Conservation (phyloP, 1,284 basidiomycete species). For the Ganoderma sinense region DNA sequence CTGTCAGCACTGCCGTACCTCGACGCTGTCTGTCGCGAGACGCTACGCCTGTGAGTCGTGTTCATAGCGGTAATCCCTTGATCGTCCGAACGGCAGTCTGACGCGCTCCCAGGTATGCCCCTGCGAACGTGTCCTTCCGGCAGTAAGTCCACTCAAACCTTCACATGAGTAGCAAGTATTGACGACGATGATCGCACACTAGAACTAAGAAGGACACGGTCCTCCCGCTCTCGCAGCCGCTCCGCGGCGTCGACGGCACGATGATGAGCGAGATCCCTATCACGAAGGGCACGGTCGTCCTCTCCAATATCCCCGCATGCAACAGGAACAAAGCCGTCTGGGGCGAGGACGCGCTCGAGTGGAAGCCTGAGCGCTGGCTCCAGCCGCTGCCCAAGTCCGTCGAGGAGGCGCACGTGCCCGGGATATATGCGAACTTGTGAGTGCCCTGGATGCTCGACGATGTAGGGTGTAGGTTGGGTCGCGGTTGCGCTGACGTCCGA, state of each 20-base stretch:
- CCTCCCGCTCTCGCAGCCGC: constrained; percentile 34
- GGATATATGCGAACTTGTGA: constrained; percentile 35
- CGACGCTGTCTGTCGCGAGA: constrained; percentile 29
- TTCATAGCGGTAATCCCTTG: too few relatives aligned
- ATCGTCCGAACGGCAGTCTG: too few relatives aligned
- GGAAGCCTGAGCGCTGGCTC: constrained; percentile 48
- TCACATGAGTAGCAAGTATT: background rate
- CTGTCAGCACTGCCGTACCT: constrained; percentile 22
- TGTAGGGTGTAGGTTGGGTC: background rate
- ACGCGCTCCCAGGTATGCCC: background rate
- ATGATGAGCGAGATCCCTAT: constrained; percentile 46
- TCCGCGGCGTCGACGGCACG: constrained; percentile 34
- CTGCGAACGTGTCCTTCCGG: background rate
- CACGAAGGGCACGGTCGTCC: constrained; percentile 48
- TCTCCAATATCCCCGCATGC: constrained; percentile 53
- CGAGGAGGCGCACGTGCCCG: constrained; percentile 31
- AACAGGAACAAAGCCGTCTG: constrained; percentile 57
- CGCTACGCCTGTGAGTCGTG: constrained; percentile 30
- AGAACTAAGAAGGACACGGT: constrained; percentile 27
- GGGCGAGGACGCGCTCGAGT: constrained; percentile 62
- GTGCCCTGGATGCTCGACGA: background rate
- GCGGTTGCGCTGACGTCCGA: background rate
- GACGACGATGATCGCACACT: background rate
- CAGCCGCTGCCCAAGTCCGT: constrained; percentile 29
- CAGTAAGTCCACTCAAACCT: too few relatives aligned